Conservation (phyloP, 345 rosid species). For the Mallotus nudiflorus region DNA sequence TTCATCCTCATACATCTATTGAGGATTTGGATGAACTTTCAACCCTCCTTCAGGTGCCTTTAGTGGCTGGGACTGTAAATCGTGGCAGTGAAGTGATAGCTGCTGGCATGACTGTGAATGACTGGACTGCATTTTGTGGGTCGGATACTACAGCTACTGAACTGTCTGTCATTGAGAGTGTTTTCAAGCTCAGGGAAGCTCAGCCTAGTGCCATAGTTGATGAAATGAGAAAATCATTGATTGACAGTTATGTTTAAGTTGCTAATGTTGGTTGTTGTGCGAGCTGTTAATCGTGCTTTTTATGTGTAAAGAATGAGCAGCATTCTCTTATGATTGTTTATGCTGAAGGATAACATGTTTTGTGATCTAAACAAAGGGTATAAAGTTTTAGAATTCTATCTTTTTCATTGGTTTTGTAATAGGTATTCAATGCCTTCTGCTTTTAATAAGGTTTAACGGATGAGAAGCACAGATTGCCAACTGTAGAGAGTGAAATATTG, state of each 20-base stretch:
- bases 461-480: background rate
- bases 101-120: conserved; percentile 85
- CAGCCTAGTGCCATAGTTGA: conserved; percentile 77
- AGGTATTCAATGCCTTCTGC: background rate
- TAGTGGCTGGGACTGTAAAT: conserved; percentile 74
- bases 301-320: background rate
- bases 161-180: conserved; percentile 82
- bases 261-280: background rate
- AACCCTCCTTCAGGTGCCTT: conserved; percentile 71
- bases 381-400: background rate
- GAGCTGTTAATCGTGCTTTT: background rate
- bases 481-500: background rate
- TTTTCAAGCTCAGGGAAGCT: conserved; percentile 90
- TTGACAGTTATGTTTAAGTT: conserved; percentile 69
- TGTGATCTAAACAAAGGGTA: background rate
- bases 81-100: conserved; percentile 86
- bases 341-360: background rate
- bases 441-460: background rate
- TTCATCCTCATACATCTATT: conserved; percentile 87
- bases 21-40: conserved; percentile 96
- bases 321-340: background rate
- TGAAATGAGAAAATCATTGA: conserved; percentile 90
- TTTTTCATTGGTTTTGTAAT: background rate
- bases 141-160: conserved; percentile 94
- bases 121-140: conserved; percentile 89